A percentile compares a stretch with the other conserved stretches of the same genome.
Conservation (phyloP, 192 early-diverging fungal genomes). For the Backusella liffmaniae region DNA sequence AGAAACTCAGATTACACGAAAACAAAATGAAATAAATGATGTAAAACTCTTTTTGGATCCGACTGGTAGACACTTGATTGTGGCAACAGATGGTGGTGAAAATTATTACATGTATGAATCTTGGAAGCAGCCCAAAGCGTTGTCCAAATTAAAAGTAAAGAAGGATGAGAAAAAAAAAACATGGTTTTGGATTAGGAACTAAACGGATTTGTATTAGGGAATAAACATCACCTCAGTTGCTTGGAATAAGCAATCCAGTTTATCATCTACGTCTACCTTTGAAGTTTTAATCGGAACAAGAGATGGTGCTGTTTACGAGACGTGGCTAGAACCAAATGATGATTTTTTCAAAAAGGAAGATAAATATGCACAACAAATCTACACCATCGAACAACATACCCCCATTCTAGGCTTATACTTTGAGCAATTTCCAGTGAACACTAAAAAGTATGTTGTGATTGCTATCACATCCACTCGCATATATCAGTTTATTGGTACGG, state of each 20-base stretch:
- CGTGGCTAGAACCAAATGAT: constrained; percentile 80
- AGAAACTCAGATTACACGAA: constrained; percentile 74
- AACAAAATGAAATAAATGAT: constrained; percentile 54
- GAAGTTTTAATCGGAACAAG: constrained; percentile 84
- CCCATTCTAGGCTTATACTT: constrained; percentile 82
- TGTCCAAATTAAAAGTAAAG: constrained; percentile 75
- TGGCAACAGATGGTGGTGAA: constrained; percentile 86
- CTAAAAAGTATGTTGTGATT: constrained; percentile 76
- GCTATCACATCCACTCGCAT: constrained; percentile 81
- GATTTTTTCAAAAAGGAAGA: constrained; percentile 86
- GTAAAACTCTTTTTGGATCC: constrained; percentile 83
- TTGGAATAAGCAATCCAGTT: constrained; percentile 70
- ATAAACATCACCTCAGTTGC: constrained; percentile 83
- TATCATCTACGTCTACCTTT: constrained; percentile 63
- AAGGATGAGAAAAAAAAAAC: not conserved
- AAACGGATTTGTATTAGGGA: constrained; percentile 40
- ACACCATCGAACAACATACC: constrained; percentile 65
- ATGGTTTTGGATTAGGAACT: not conserved
- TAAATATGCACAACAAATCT: constrained; percentile 69
- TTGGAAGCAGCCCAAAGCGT: constrained; percentile 81
- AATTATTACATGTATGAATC: constrained; percentile 86
- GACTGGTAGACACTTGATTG: constrained; percentile 83
- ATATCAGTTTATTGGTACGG: constrained; percentile 87
- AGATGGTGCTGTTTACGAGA: constrained; percentile 89
- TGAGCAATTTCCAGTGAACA: constrained; percentile 73